Evolutionary conservation across 768 basidiomycete species (phyloP).

Genomic region (Polyporus arcularius): DNA sequence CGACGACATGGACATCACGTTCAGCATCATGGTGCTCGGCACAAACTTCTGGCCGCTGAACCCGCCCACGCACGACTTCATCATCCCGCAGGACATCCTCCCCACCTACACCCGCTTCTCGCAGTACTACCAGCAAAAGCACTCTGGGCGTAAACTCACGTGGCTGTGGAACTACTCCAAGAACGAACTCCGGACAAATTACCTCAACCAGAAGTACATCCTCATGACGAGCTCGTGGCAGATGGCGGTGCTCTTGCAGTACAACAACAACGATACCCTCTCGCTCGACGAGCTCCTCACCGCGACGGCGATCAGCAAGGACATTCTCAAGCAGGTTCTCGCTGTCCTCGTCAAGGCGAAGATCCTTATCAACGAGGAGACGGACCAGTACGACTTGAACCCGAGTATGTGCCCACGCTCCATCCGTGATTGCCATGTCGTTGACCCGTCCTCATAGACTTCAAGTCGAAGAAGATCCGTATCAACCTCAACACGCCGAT

Average conservation of each 20-base stretch:
- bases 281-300: constrained; percentile 76
- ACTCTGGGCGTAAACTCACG: constrained; percentile 91
- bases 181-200: constrained; percentile 93
- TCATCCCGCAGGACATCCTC: constrained; percentile 84
- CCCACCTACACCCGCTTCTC: constrained; percentile 90
- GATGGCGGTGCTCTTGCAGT: constrained; percentile 91
- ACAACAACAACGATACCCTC: constrained; percentile 88
- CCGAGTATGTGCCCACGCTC: constrained; percentile 48
- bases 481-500: constrained; percentile 91
- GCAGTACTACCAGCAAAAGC: constrained; percentile 91
- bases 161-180: constrained; percentile 99
- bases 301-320: constrained; percentile 81
- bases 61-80: constrained; percentile 81
- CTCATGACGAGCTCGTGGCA: constrained; percentile 95
- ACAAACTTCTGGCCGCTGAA: constrained; percentile 96
- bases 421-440: neutral
- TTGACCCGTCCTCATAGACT: constrained; percentile 45
- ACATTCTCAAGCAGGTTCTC: constrained; percentile 71
- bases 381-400: constrained; percentile 91
- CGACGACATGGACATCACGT: constrained; percentile 85
- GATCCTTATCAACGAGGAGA: constrained; percentile 85
- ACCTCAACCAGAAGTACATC: constrained; percentile 93
- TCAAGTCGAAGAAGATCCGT: constrained; percentile 93
- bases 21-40: constrained; percentile 90
- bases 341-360: constrained; percentile 74